phyloP scores from a whole-genome alignment of 2,329 filamentous ascomycete genomes.

The Colletotrichum sidae region DNA sequence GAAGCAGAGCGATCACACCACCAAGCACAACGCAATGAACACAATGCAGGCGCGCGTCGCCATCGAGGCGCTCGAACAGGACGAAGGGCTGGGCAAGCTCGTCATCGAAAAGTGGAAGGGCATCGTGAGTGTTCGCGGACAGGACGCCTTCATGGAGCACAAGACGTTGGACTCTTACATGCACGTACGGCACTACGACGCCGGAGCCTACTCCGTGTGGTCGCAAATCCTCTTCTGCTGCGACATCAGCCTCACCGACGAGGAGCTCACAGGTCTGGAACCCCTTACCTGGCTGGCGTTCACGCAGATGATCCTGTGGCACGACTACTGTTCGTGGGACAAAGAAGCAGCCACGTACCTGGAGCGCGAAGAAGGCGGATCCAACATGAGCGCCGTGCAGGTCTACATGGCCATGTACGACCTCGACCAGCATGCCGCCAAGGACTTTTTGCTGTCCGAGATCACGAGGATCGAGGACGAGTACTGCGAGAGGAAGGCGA shows the following conservation, averaged over 20 bases:
- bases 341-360: conserved; percentile 14
- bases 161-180: conserved; percentile 11
- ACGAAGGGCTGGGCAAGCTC: conserved; percentile 5
- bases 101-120: conserved; percentile 15
- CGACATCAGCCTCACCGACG: conserved; percentile 7
- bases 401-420: conserved; percentile 11
- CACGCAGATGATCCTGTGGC: conserved; percentile 13
- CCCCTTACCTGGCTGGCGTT: conserved; percentile 10
- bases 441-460: conserved; percentile 17
- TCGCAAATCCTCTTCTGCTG: conserved; percentile 11
- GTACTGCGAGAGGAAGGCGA: conserved; percentile 22
- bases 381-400: conserved; percentile 16
- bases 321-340: conserved; percentile 6
- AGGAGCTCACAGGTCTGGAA: conserved; percentile 12
- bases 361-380: conserved; percentile 14
- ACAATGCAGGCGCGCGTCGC: conserved; percentile 10
- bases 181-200: conserved; percentile 11
- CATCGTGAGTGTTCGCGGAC: conserved; percentile 11
- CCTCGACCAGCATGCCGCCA: conserved; percentile 19
- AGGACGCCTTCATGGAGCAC: conserved; percentile 12
- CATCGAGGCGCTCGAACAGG: conserved; percentile 4
- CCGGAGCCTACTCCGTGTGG: conserved; percentile 10
- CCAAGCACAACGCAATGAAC: conserved; percentile 16
- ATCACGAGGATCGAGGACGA: conserved; percentile 14
- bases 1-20: conserved; percentile 8